Evolutionary conservation across 495 filamentous ascomycete species (phyloP).

Genomic region (Neurospora terricola): DNA sequence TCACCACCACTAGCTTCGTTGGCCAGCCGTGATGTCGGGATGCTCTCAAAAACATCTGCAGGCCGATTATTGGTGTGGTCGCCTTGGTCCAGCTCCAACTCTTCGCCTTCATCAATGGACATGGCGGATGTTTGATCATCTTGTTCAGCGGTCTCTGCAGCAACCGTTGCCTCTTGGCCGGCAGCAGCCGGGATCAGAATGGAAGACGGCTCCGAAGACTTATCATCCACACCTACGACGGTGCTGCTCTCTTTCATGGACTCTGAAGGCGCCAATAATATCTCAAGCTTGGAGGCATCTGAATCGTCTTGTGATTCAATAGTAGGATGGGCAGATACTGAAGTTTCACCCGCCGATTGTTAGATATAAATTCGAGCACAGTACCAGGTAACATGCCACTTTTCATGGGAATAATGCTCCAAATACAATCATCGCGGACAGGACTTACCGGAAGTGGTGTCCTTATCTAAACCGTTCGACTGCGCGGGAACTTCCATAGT

Average conservation of each 20-base stretch:
- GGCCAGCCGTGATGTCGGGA: not conserved
- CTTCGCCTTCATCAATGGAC: not conserved
- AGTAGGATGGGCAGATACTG: not conserved
- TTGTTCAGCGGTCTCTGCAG: not conserved
- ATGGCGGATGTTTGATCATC: not conserved
- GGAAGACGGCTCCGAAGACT: not conserved
- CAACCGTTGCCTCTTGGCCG: not conserved
- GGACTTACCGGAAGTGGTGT: slow-evolving; percentile 1
- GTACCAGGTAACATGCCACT: not conserved
- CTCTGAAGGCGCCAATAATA: not conserved
- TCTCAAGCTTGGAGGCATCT: not conserved
- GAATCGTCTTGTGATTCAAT: not conserved
- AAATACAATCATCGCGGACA: not conserved
- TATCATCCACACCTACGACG: not conserved
- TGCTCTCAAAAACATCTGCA: not conserved
- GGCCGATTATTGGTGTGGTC: too few species aligned
- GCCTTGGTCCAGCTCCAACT: not conserved
- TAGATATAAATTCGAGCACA: not conserved
- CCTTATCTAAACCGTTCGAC: slow-evolving; percentile 1
- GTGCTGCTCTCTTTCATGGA: not conserved
- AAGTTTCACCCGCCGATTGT: not conserved
- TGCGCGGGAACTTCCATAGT: slow-evolving; percentile 19
- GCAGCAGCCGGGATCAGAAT: not conserved
- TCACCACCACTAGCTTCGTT: not conserved
- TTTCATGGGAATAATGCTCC: not conserved